Evolutionary conservation across 2,329 filamentous ascomycete genomes (phyloP).

Genomic region (Ceratocystiopsis brevicomis): DNA sequence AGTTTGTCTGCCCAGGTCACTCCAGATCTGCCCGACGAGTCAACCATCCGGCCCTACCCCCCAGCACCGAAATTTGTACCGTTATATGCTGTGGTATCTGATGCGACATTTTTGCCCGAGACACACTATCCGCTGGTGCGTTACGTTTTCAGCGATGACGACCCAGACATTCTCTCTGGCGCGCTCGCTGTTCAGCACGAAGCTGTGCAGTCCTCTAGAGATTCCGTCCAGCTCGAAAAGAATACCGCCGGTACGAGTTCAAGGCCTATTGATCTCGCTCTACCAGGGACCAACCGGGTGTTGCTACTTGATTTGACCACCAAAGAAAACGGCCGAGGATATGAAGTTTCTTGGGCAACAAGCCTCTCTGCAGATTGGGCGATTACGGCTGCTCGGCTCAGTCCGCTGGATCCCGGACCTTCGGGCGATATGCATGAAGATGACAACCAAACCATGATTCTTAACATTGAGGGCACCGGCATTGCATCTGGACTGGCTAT

Average conservation of each 20-base stretch:
- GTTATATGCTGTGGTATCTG: conserved; percentile 72
- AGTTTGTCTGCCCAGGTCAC: background rate
- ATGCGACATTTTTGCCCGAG: conserved; percentile 38
- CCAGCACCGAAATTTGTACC: conserved; percentile 42
- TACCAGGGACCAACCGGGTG: conserved; percentile 20
- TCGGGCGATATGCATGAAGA: conserved; percentile 14
- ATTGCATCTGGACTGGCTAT: conserved; percentile 1
- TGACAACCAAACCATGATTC: conserved; percentile 31
- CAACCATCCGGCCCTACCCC: conserved; percentile 7
- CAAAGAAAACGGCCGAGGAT: conserved; percentile 19
- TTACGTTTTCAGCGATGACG: conserved; percentile 88
- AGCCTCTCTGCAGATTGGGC: conserved; percentile 61
- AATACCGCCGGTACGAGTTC: conserved; percentile 11
- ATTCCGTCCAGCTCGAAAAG: no score
- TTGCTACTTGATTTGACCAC: conserved; percentile 36
- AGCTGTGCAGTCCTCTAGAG: no score
- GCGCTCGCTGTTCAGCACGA: no score
- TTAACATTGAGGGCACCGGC: conserved; percentile 40
- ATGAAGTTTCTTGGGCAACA: conserved; percentile 45
- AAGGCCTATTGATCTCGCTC: no score
- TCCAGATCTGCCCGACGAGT: conserved; percentile 2
- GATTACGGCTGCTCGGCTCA: conserved; percentile 27
- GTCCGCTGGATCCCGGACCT: conserved; percentile 20
- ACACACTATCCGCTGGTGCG: conserved; percentile 73
- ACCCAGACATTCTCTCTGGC: conserved; percentile 51